Conservation (phyloP, 495 filamentous ascomycete genomes). For the Immersiella caudata region DNA sequence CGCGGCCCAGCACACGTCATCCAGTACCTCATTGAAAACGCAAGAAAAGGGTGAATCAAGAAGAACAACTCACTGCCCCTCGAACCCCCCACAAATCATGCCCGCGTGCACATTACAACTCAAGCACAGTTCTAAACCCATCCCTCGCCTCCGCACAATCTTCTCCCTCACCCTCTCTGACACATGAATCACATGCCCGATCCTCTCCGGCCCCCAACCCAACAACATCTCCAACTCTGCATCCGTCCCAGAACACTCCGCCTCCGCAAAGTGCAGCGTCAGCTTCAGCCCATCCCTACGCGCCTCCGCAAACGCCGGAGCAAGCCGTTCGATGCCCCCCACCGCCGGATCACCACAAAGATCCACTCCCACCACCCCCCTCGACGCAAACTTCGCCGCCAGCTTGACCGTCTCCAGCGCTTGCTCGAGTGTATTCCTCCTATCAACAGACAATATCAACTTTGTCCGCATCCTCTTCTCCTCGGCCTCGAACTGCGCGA, state of each 20-base stretch:
- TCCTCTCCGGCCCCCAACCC: conserved; percentile 64
- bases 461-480: conserved; percentile 51
- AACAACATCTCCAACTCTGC: conserved; percentile 66
- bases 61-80: conserved; percentile 52
- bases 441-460: conserved; percentile 78
- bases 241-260: conserved; percentile 50
- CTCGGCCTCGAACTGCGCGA: conserved; percentile 50
- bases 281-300: conserved; percentile 56
- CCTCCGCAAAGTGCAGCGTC: conserved; percentile 82
- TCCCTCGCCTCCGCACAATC: conserved; percentile 47
- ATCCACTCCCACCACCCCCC: conserved; percentile 75
- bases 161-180: conserved; percentile 56
- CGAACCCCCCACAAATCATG: conserved; percentile 70
- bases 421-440: conserved; percentile 58
- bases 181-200: conserved; percentile 82
- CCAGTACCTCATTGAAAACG: neutral
- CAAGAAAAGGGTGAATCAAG: conserved; percentile 21
- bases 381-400: conserved; percentile 54
- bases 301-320: conserved; percentile 59
- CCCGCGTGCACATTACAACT: conserved; percentile 80
- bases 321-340: conserved; percentile 59
- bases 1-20: neutral
- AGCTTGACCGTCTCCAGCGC: conserved; percentile 66
- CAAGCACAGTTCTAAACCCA: conserved; percentile 77
- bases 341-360: conserved; percentile 79